phyloP scores from a whole-genome alignment of 805 yeast genomes.

The Priceomyces fermenticarens region DNA sequence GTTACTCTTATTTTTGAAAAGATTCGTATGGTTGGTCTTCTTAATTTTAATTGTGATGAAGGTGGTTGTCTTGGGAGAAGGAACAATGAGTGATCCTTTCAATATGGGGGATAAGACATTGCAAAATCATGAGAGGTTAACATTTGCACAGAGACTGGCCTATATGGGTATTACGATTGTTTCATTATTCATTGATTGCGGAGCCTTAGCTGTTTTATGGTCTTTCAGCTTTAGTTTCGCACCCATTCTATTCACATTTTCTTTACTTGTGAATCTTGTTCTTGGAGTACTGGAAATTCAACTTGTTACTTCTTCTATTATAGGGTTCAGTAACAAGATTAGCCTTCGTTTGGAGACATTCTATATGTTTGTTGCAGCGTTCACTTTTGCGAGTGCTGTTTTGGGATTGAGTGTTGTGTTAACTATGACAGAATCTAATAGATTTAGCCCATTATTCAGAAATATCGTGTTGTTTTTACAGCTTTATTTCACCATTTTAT shows the following conservation, averaged over 20 bases:
- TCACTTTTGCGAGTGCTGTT: constrained; percentile 3
- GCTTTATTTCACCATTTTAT: constrained; percentile 3
- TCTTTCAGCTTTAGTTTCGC: constrained; percentile 1
- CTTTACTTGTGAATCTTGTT: constrained; percentile 2
- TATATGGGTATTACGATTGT: neutral
- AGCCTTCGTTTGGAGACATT: neutral
- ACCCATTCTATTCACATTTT: constrained; percentile 1
- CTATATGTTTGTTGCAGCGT: constrained; percentile 2
- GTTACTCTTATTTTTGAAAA: neutral
- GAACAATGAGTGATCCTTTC: constrained; percentile 4
- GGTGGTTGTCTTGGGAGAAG: constrained; percentile 3
- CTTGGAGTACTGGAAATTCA: constrained; percentile 1
- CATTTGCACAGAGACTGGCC: neutral
- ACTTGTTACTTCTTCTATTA: neutral
- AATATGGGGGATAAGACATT: neutral
- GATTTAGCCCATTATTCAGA: constrained; percentile 2
- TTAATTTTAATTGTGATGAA: neutral
- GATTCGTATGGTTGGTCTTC: constrained; percentile 1
- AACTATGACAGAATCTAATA: neutral
- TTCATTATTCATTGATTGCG: constrained; percentile 1
- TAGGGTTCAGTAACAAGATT: neutral
- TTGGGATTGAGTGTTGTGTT: constrained; percentile 3
- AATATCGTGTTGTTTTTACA: constrained; percentile 4
- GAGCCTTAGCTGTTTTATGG: neutral
- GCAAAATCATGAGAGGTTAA: neutral